Conservation (phyloP, 176 grass and related monocot species). For the Aegilops longissima region DNA sequence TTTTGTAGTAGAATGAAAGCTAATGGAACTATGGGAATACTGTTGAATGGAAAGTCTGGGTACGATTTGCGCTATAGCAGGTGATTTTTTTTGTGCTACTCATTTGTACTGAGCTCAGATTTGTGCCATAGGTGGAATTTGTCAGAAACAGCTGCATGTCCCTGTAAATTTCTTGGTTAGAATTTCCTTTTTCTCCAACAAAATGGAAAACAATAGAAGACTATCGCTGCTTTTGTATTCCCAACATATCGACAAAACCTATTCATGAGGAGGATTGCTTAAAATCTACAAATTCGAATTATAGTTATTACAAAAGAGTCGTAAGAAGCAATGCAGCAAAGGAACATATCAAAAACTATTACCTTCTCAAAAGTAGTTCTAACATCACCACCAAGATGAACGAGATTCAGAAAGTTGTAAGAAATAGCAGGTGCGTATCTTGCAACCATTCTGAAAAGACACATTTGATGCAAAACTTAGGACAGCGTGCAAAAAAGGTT, state of each 20-base stretch:
- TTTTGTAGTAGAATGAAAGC: background rate
- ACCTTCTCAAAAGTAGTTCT: slow-evolving; percentile 99
- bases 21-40: background rate
- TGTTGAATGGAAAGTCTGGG: background rate
- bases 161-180: background rate
- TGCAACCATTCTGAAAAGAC: slow-evolving; percentile 92
- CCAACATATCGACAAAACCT: background rate
- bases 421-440: slow-evolving; percentile 98
- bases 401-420: slow-evolving; percentile 97
- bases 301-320: background rate
- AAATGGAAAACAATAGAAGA: background rate
- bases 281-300: background rate
- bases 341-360: background rate
- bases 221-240: background rate
- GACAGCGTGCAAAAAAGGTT: background rate
- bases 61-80: background rate
- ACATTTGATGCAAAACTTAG: slow-evolving; percentile 17
- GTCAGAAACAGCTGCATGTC: background rate
- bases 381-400: slow-evolving; percentile 80
- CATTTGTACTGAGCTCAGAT: background rate
- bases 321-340: background rate
- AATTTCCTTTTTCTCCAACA: background rate
- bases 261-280: background rate
- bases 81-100: background rate
- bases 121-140: background rate